phyloP scores from a whole-genome alignment of 2,329 filamentous ascomycete genomes.

The Myrmaecium sp. region DNA sequence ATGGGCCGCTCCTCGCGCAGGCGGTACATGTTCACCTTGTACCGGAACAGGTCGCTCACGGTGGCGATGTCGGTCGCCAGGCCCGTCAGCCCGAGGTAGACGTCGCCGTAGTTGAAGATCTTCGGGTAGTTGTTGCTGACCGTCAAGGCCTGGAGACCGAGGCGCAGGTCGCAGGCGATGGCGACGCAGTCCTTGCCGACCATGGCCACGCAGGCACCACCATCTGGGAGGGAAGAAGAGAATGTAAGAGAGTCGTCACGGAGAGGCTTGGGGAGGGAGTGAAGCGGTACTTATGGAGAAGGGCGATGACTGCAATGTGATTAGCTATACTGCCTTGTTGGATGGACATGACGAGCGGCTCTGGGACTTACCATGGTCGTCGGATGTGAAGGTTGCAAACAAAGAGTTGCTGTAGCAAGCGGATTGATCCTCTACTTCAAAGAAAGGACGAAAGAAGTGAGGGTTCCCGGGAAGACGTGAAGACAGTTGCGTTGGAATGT shows the following conservation, averaged over 20 bases:
- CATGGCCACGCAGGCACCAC: conserved; percentile 95
- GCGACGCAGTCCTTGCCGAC: conserved; percentile 99
- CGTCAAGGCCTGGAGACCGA: conserved; percentile 89
- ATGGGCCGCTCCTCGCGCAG: conserved; percentile 96
- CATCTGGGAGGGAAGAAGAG: conserved; percentile 34
- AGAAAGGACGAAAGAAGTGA: conserved; percentile 4
- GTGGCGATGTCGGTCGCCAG: conserved; percentile 92
- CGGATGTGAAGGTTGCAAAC: conserved; percentile 5
- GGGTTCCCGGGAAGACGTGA: conserved; percentile 5
- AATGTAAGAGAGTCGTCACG: conserved; percentile 3
- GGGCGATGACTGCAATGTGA: conserved; percentile 52
- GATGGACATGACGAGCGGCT: too few species aligned
- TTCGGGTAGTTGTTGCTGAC: conserved; percentile 99
- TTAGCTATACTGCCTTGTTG: too few species aligned
- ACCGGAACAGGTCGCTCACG: conserved; percentile 92
- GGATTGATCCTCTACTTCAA: too few species aligned
- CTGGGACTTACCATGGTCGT: conserved; percentile 22
- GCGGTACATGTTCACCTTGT: conserved; percentile 99
- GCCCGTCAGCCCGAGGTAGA: conserved; percentile 88
- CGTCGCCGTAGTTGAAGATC: conserved; percentile 93
- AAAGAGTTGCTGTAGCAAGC: too few species aligned
- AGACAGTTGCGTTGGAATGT: conserved; percentile 7
- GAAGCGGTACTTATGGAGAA: conserved; percentile 84
- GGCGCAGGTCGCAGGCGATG: conserved; percentile 95
- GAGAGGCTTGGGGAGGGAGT: conserved; percentile 5